These are phyloP conservation scores for Trichoderma sp. DNA, from an alignment of 2,329 filamentous ascomycete species.

Conservation along the genomic window DNA sequence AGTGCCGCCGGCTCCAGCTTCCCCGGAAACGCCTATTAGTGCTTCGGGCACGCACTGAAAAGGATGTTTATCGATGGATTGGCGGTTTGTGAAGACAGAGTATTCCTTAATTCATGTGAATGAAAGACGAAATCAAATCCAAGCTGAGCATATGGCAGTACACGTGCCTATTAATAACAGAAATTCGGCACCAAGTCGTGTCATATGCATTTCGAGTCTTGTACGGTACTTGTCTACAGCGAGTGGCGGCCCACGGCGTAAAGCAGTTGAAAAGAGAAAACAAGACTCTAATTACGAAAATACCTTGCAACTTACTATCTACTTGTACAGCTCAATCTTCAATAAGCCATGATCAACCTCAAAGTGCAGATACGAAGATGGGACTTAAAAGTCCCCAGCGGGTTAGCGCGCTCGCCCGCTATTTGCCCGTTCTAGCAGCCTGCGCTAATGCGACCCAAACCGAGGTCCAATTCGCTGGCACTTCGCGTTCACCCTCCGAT, in stretches of 20 bases:
- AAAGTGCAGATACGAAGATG: too few relatives aligned
- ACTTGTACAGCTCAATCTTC: not conserved
- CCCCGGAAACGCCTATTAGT: not conserved
- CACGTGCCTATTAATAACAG: not conserved
- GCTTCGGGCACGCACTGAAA: not conserved
- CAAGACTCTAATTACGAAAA: not conserved
- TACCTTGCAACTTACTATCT: not conserved
- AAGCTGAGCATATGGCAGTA: too few relatives aligned
- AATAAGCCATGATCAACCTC: not conserved
- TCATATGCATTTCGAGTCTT: not conserved
- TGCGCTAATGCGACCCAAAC: not conserved
- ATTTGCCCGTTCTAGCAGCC: not conserved
- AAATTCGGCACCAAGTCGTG: not conserved
- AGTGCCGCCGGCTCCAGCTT: constrained; percentile 6
- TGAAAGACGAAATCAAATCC: too few relatives aligned
- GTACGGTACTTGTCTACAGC: not conserved
- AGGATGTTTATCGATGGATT: not conserved
- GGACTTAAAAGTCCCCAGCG: not conserved
- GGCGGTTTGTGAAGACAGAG: not conserved
- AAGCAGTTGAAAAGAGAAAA: not conserved
- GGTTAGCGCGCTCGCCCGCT: not conserved
- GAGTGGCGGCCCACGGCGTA: not conserved
- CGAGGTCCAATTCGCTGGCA: not conserved
- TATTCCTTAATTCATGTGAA: too few relatives aligned
- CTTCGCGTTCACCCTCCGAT: not conserved